phyloP scores from a whole-genome alignment of 495 filamentous ascomycete species.

The Xylaria acuta region DNA sequence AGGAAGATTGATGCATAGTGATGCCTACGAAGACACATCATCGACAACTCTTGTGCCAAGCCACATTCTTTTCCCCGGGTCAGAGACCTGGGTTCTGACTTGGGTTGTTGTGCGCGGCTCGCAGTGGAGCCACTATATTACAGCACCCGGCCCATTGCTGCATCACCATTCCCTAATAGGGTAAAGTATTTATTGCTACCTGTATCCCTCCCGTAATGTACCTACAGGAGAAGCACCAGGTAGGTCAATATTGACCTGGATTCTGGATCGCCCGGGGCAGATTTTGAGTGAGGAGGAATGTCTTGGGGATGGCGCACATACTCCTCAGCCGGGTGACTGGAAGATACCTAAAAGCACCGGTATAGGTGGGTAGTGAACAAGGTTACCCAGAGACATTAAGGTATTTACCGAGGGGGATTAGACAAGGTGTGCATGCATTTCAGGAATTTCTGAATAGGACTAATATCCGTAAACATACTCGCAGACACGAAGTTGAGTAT shows the following conservation, averaged over 20 bases:
- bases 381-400: neutral
- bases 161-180: slow-evolving; percentile 8
- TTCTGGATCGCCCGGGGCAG: neutral
- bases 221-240: neutral
- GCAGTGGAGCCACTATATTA: slow-evolving; percentile 19
- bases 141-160: slow-evolving; percentile 7
- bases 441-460: neutral
- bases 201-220: neutral
- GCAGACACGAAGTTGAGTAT: no score
- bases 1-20: neutral
- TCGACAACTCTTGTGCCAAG: slow-evolving; percentile 18
- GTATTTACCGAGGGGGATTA: neutral
- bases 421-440: neutral
- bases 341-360: neutral
- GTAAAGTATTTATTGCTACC: neutral
- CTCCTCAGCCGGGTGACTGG: neutral
- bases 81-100: slow-evolving; percentile 4
- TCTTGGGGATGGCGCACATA: neutral
- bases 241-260: neutral
- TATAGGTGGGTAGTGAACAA: neutral
- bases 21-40: slow-evolving; percentile 19
- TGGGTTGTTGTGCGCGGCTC: slow-evolving; percentile 9
- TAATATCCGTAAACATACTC: neutral
- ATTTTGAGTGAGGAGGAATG: neutral
- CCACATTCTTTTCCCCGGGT: slow-evolving; percentile 20